Evolutionary conservation across 1,284 basidiomycete species (phyloP), one percentile per base, ranked within the genome.

Genomic region (Phellopilus nigrolimitatus): DNA sequence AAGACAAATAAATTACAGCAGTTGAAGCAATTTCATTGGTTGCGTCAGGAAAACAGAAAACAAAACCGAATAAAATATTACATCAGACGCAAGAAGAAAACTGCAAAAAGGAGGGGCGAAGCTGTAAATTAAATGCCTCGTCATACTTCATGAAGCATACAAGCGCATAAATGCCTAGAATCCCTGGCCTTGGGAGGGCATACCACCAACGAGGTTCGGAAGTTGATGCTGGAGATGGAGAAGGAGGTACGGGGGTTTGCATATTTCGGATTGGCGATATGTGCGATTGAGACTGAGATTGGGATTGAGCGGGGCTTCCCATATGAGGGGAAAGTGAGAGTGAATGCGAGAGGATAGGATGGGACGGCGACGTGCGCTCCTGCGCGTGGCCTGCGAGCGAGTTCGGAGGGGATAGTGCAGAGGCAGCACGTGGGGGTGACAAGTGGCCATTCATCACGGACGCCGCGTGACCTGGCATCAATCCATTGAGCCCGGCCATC

Each of bases 191-290:
- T 54, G 55, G 15, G 51, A 41, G 25, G 50, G 36, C 17, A 56
- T 27, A 27, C 44, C 31, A 15, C 46, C 47, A 6, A 56, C 51
- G 27, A 49, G 28, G n/a, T 50, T 47, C 7, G 50, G 43, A 4
- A 47, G 38, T 34, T 49, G 55, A 22, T 53, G 55, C 30, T 53
- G 52, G 4, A 56, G 51, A 19, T 8, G 47, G 52, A 13, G 47
- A 50, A 28, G 47, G 51, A n/a, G 51, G 54, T 12, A 55, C 43
- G 28, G 49, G 54, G 7, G 51, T 56, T 34, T 54, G 55, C 51
- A 53, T 45, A 24, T 25, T 50, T 47, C 52, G 55, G 10, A 27
- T 28, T 45, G 51, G 55, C 22, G 55, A 48, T 15, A 47, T n/a
- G 40, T 52, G 49, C 3, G 46, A 19, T 19, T 46, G 44, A 46